phyloP scores from a whole-genome alignment of 306 rosid genomes.

The Canavalia ensiformis region DNA sequence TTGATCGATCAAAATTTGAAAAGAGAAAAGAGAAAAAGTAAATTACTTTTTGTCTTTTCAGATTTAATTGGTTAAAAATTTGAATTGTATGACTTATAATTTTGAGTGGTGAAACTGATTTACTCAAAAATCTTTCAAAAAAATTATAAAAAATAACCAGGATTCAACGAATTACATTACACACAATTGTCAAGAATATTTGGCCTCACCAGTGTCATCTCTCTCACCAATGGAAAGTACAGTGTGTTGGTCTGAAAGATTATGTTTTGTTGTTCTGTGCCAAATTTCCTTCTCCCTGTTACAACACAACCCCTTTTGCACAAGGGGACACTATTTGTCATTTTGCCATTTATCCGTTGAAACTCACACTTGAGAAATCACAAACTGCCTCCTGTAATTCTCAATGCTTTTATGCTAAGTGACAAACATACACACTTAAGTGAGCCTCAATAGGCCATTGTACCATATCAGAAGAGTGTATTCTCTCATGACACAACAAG shows the following conservation, averaged over 20 bases:
- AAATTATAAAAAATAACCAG: too few species aligned
- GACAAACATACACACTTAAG: slow-evolving; percentile 18
- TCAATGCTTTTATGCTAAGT: slow-evolving; percentile 8
- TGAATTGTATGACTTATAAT: too few species aligned
- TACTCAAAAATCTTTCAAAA: too few species aligned
- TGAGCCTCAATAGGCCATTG: background rate
- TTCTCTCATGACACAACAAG: slow-evolving; percentile 4
- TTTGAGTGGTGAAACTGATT: too few species aligned
- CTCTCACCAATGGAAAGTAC: slow-evolving; percentile 18
- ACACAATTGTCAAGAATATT: too few species aligned
- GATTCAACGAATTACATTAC: too few species aligned
- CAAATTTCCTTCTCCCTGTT: background rate
- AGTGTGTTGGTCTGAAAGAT: background rate
- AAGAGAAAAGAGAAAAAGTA: too few species aligned
- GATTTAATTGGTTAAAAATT: too few species aligned
- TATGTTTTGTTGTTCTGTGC: slow-evolving; percentile 10
- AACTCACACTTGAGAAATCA: background rate
- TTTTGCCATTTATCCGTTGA: background rate
- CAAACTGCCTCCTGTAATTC: background rate
- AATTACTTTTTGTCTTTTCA: too few species aligned
- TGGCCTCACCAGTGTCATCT: background rate
- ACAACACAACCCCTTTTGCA: background rate
- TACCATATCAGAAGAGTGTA: slow-evolving; percentile 6
- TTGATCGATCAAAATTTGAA: too few species aligned
- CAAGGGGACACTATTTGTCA: background rate